A percentile compares a stretch with the other conserved stretches of the same genome.
These are phyloP conservation scores for Plasmodium coatneyi DNA, from an alignment of 169 alveolate species.

Conservation along the genomic window DNA sequence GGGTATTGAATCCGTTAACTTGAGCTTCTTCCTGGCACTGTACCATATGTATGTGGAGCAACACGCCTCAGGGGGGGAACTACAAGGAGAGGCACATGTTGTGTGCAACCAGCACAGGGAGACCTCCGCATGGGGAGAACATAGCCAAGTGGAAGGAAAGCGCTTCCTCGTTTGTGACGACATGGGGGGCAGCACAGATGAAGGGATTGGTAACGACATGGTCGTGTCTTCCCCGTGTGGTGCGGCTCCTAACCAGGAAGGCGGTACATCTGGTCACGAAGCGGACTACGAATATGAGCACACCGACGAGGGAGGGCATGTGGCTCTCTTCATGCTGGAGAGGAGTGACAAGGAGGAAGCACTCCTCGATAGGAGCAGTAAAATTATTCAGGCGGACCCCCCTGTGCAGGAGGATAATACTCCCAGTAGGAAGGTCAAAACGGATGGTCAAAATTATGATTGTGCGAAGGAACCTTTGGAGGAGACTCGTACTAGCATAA, in stretches of 20 bases:
- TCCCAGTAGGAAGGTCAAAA: neutral
- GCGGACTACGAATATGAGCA: neutral
- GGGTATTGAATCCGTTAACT: constrained; percentile 42
- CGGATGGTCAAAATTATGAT: neutral
- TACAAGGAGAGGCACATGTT: neutral
- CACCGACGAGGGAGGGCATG: neutral
- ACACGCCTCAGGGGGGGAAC: neutral
- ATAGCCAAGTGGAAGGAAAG: neutral
- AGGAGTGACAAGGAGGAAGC: neutral
- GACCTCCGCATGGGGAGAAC: neutral
- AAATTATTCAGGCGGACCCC: neutral
- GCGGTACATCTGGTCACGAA: neutral
- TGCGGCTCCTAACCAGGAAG: neutral
- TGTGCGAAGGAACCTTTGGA: neutral
- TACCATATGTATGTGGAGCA: constrained; percentile 26
- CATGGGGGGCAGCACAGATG: neutral
- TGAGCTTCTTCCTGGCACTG: constrained; percentile 27
- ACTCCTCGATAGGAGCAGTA: neutral
- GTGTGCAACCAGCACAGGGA: neutral
- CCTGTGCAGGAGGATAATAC: neutral
- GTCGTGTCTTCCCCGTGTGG: neutral
- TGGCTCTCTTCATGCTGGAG: neutral
- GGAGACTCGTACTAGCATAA: neutral
- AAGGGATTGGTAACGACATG: neutral
- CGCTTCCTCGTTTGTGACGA: neutral